These are phyloP conservation scores for Penicillium crystallinum DNA, from an alignment of 495 filamentous ascomycete genomes.

Conservation along the genomic window DNA sequence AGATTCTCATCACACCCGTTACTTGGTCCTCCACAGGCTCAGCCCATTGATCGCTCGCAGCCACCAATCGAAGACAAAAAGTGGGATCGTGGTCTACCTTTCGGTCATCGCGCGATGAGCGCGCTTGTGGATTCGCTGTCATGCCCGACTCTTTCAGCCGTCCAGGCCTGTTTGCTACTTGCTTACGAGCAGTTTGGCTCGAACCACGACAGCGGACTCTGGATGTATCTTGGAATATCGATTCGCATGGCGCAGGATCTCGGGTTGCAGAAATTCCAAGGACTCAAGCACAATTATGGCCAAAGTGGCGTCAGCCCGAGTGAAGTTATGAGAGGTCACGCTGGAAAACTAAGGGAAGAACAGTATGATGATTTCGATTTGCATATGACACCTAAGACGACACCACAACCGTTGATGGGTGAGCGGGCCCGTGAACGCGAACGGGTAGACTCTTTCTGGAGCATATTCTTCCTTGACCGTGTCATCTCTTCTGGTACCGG, in stretches of 20 bases:
- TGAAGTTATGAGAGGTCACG: constrained; percentile 43
- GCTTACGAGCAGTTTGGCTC: constrained; percentile 84
- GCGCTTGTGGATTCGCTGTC: constrained; percentile 70
- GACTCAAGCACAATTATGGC: constrained; percentile 63
- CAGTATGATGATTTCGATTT: constrained; percentile 38
- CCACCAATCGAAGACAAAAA: constrained; percentile 35
- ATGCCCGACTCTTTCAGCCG: constrained; percentile 71
- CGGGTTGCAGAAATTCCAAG: constrained; percentile 72
- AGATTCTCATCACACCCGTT: constrained; percentile 70
- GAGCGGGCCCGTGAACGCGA: constrained; percentile 60
- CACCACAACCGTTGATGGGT: constrained; percentile 21
- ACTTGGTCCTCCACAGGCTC: constrained; percentile 49
- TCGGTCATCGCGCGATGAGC: constrained; percentile 70
- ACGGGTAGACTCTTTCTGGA: constrained; percentile 78
- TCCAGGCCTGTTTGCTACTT: constrained; percentile 73
- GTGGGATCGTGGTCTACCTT: constrained; percentile 57
- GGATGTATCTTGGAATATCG: constrained; percentile 83
- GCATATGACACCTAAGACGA: constrained; percentile 17
- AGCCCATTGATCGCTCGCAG: constrained; percentile 46
- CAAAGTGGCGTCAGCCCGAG: constrained; percentile 48
- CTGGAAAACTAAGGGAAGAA: constrained; percentile 39
- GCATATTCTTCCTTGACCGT: constrained; percentile 78
- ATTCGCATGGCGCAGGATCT: constrained; percentile 85
- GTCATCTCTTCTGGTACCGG: constrained; percentile 83
- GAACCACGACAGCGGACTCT: constrained; percentile 79